Percentiles rank a stretch among this genome's conserved stretches.
Conservation (phyloP, 2,329 filamentous ascomycete species). For the Akanthomyces muscarius region DNA sequence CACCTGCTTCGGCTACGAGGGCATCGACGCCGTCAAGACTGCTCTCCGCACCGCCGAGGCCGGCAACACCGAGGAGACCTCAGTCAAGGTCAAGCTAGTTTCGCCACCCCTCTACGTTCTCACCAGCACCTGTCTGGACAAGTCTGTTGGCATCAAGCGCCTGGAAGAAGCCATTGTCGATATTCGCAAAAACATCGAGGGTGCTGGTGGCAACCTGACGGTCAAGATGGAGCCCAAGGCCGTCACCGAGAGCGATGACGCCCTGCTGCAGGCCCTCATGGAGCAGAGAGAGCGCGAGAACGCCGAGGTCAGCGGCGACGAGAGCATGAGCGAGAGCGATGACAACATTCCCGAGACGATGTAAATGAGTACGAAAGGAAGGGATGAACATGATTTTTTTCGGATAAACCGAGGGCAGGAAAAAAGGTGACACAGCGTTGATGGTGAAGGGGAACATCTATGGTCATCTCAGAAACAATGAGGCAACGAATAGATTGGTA, state of each 20-base stretch:
- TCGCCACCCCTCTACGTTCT: slow-evolving; percentile 95
- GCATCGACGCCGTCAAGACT: slow-evolving; percentile 95
- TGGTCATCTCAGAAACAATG: slow-evolving; percentile 10
- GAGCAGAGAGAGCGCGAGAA: slow-evolving; percentile 99
- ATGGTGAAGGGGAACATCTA: slow-evolving; percentile 5
- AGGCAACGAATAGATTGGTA: slow-evolving; percentile 13
- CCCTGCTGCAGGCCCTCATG: slow-evolving; percentile 95
- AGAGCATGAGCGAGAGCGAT: slow-evolving; percentile 92
- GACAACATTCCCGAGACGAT: slow-evolving; percentile 59
- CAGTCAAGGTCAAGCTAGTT: slow-evolving; percentile 98
- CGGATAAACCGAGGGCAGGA: slow-evolving; percentile 8
- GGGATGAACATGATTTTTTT: slow-evolving; percentile 9
- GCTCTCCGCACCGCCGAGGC: slow-evolving; percentile 89
- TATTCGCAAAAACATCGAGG: slow-evolving; percentile 76
- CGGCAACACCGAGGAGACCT: slow-evolving; percentile 84
- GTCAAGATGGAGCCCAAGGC: slow-evolving; percentile 99
- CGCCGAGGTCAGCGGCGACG: slow-evolving; percentile 94
- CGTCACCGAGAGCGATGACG: slow-evolving; percentile 97
- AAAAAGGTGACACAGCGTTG: slow-evolving; percentile 6
- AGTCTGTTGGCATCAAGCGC: slow-evolving; percentile 75
- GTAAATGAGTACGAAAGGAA: slow-evolving; percentile 24
- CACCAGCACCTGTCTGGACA: slow-evolving; percentile 93
- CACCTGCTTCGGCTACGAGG: slow-evolving; percentile 92
- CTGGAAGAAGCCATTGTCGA: slow-evolving; percentile 87
- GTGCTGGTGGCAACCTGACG: slow-evolving; percentile 71